phyloP scores from a whole-genome alignment of 768 basidiomycete genomes.

The Calvatia gigantea region DNA sequence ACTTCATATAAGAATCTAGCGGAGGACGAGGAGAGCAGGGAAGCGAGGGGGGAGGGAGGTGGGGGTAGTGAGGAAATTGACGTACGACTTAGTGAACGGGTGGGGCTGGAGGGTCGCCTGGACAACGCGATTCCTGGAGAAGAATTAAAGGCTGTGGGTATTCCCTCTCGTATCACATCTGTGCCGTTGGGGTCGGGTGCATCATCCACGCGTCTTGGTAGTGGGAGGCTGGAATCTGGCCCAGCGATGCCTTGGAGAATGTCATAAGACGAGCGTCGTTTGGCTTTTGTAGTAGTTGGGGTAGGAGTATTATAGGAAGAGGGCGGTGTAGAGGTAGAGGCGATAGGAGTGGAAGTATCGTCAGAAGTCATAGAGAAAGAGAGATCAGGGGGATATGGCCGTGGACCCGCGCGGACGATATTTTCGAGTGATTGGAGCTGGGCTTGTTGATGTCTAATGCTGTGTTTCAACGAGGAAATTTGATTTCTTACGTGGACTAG shows the following conservation, averaged over 20 bases:
- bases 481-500: conserved; percentile 75
- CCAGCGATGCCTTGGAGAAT: conserved; percentile 68
- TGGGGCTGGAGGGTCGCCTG: conserved; percentile 68
- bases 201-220: conserved; percentile 54
- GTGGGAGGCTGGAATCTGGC: conserved; percentile 70
- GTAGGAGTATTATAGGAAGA: conserved; percentile 25
- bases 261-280: conserved; percentile 70
- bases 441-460: conserved; percentile 81
- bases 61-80: conserved; percentile 21
- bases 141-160: conserved; percentile 55
- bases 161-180: conserved; percentile 61
- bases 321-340: conserved; percentile 22
- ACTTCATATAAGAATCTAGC: conserved; percentile 13
- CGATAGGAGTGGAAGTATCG: conserved; percentile 17
- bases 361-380: conserved; percentile 10
- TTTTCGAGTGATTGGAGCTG: conserved; percentile 70
- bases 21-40: conserved; percentile 3
- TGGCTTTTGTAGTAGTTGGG: conserved; percentile 43
- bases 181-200: conserved; percentile 41
- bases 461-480: conserved; percentile 78
- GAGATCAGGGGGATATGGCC: conserved; percentile 43
- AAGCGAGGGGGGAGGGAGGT: conserved; percentile 12
- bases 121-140: conserved; percentile 33
- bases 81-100: conserved; percentile 77
- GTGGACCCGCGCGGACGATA: conserved; percentile 61